Evolutionary conservation across 2,329 filamentous ascomycete genomes (phyloP).

Genomic region (Pyricularia sp.): DNA sequence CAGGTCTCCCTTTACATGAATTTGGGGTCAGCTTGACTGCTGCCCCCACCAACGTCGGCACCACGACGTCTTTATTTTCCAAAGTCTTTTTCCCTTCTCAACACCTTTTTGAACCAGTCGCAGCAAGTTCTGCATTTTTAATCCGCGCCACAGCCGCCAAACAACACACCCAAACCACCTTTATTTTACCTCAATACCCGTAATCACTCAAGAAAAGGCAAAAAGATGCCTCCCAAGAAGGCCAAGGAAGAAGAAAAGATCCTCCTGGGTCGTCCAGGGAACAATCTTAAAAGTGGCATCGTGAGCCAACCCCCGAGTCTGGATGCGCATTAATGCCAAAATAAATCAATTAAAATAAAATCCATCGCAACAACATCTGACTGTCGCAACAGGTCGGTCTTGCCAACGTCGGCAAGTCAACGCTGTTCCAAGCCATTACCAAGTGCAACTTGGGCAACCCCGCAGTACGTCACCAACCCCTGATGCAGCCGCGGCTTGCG

Average conservation of each 20-base stretch:
- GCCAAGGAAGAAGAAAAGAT: slow-evolving; percentile 87
- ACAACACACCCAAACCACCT: slow-evolving; percentile 38
- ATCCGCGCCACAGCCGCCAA: slow-evolving; percentile 23
- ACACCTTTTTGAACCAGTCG: slow-evolving; percentile 40
- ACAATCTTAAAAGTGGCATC: slow-evolving; percentile 99
- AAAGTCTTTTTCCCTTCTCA: slow-evolving; percentile 41
- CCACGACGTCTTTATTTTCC: slow-evolving; percentile 31
- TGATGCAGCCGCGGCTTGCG: not conserved
- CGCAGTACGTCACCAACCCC: slow-evolving; percentile 53
- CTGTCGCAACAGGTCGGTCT: slow-evolving; percentile 66
- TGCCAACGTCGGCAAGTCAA: slow-evolving; percentile 98
- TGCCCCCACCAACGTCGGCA: slow-evolving; percentile 13
- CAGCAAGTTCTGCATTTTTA: slow-evolving; percentile 53
- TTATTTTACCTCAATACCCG: slow-evolving; percentile 40
- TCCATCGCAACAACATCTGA: slow-evolving; percentile 10
- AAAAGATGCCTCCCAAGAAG: slow-evolving; percentile 94
- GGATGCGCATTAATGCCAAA: not conserved
- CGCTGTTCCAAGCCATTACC: slow-evolving; percentile 98
- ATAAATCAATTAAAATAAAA: not conserved
- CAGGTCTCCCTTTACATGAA: not conserved
- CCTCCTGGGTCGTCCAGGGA: slow-evolving; percentile 88
- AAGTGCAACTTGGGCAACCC: slow-evolving; percentile 97
- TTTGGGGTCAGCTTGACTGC: slow-evolving; percentile 1
- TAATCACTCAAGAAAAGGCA: slow-evolving; percentile 37
- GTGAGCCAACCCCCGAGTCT: slow-evolving; percentile 41